These are phyloP conservation scores for Rosa persica DNA, from an alignment of 306 rosid genomes.

Conservation along the genomic window DNA sequence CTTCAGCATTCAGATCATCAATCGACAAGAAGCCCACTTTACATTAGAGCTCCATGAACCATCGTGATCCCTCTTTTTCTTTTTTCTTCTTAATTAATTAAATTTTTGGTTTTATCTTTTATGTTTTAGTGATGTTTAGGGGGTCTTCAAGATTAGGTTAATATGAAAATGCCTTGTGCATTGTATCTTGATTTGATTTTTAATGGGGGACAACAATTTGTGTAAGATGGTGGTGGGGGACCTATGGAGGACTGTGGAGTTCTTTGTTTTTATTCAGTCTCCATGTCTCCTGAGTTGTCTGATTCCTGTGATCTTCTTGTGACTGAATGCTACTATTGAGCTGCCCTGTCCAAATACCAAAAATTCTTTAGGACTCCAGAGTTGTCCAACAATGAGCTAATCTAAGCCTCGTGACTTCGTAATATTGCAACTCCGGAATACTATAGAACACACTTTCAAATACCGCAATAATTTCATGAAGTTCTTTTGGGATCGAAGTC, in stretches of 20 bases:
- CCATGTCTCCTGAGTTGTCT: slow-evolving; percentile 44
- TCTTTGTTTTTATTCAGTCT: slow-evolving; percentile 37
- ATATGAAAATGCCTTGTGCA: slow-evolving; percentile 36
- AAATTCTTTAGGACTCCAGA: neutral
- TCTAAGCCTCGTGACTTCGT: neutral
- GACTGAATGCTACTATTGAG: slow-evolving; percentile 29
- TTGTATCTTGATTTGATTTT: slow-evolving; percentile 30
- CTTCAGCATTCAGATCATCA: slow-evolving; percentile 45
- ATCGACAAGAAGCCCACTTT: slow-evolving; percentile 46
- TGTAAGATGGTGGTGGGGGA: slow-evolving; percentile 43
- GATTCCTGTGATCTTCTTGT: slow-evolving; percentile 35
- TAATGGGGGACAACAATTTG: slow-evolving; percentile 35
- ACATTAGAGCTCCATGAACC: slow-evolving; percentile 36
- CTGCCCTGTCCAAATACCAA: slow-evolving; percentile 39
- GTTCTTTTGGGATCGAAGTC: slow-evolving; percentile 16
- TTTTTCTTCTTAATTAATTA: slow-evolving; percentile 31
- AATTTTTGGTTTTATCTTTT: slow-evolving; percentile 31
- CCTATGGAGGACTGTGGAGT: slow-evolving; percentile 32
- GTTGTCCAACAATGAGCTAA: neutral
- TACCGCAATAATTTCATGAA: slow-evolving; percentile 7
- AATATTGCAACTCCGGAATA: neutral
- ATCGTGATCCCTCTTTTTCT: slow-evolving; percentile 20
- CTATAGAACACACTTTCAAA: neutral
- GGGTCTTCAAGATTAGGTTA: slow-evolving; percentile 34
- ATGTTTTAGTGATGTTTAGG: slow-evolving; percentile 28